These are phyloP conservation scores for Begonia loranthoides DNA, from an alignment of 306 rosid species.

Conservation along the genomic window DNA sequence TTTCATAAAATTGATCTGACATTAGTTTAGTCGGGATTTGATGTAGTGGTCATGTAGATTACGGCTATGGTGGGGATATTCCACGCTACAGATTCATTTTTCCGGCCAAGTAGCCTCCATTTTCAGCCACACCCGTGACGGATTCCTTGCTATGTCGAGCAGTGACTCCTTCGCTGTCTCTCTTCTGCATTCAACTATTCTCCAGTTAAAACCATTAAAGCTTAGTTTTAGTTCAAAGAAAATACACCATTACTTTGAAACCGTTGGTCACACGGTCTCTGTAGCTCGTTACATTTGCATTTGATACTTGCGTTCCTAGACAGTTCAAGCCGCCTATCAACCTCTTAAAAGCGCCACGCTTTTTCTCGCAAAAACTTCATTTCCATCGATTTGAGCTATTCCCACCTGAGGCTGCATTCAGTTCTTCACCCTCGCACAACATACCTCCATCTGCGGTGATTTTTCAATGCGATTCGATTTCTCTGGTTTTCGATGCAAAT, in stretches of 20 bases:
- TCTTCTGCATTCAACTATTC: conserved; percentile 29
- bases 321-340: conserved; percentile 69
- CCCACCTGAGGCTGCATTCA: conserved; percentile 71
- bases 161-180: conserved; percentile 59
- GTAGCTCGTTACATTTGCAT: conserved; percentile 74
- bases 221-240: not conserved
- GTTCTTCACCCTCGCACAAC: not conserved
- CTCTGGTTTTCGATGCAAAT: conserved; percentile 19
- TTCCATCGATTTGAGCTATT: conserved; percentile 70
- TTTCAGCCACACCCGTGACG: conserved; percentile 33
- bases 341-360: conserved; percentile 64
- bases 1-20: not conserved
- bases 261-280: conserved; percentile 73
- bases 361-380: conserved; percentile 77
- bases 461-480: conserved; percentile 42
- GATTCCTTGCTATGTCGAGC: conserved; percentile 51
- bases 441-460: conserved; percentile 81
- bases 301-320: conserved; percentile 53
- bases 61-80: conserved; percentile 16
- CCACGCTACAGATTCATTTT: conserved; percentile 20
- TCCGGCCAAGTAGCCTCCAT: conserved; percentile 28
- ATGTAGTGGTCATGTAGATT: conserved; percentile 27
- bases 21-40: conserved; percentile 32
- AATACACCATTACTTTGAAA: conserved; percentile 59
- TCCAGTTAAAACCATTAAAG: not conserved